Evolutionary conservation across 768 basidiomycete species (phyloP), one percentile per base, ranked within the genome.

Genomic region (Boletus rubropictus): DNA sequence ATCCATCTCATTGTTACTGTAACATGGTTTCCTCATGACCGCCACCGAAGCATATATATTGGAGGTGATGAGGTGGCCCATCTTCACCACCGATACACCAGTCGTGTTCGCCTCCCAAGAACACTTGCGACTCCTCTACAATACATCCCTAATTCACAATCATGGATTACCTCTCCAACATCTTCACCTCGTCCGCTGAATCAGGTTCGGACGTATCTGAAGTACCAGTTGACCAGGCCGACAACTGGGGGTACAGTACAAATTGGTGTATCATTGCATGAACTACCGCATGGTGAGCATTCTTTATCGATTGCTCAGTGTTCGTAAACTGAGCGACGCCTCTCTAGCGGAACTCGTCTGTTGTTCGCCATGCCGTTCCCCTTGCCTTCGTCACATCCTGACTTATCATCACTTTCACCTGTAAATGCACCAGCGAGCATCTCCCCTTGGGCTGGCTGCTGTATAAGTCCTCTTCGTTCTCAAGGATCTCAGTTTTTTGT

Each of bases 131-230:
- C n/a, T n/a, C n/a, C n/a, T n/a, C 20, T 34, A 46, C 49, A 34
- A 57, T 31, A 52, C 46, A 46, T 38, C 2, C 8, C 17, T 50
- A 36, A 12, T 28, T n/a, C n/a, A n/a, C n/a, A n/a, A 32, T 33
- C 32, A 63, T 63, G 62, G 62, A 63, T n/a, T n/a, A n/a, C 48
- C 11, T 33, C 5, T 51, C 55, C 37, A 33, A 22, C 41, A 15
- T 28, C 24, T 31, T 53, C 22, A 21, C 24, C 21, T 9, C 43
- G 17, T 28, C 48, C 8, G n/a, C 20, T 18, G 42, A 37, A 25
- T 52, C 54, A 58, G 86, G 89, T 52, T n/a, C n/a, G n/a, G 18
- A 9, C 17, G n/a, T n/a, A n/a, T n/a, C 27, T 2, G 17, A 40
- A 17, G 12, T 40, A 28, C 39, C 39, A 40, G 39, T 18, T 14